Conservation (phyloP, 2,329 filamentous ascomycete genomes). For the Alternaria hordeiaustralica region DNA sequence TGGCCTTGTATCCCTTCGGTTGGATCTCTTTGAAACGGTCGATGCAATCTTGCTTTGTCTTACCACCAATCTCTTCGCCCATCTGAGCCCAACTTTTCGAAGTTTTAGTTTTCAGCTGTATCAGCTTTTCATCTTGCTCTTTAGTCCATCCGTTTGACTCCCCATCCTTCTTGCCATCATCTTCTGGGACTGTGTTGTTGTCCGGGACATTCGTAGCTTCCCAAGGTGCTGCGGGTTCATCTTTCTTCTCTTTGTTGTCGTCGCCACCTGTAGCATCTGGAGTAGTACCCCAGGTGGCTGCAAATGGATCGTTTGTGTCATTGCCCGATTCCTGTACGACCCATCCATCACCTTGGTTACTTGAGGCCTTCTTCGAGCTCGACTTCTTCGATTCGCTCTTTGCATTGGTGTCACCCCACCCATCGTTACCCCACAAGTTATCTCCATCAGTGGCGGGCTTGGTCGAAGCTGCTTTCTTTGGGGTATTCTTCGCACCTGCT, state of each 20-base stretch:
- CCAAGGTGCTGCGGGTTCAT: neutral
- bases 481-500: neutral
- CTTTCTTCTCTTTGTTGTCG: neutral
- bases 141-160: constrained; percentile 35
- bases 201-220: neutral
- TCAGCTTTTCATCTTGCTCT: constrained; percentile 51
- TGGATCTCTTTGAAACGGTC: constrained; percentile 48
- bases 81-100: constrained; percentile 48
- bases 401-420: neutral
- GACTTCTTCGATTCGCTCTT: neutral
- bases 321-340: neutral
- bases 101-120: constrained; percentile 42
- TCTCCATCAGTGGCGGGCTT: neutral
- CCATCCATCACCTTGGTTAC: neutral
- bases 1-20: constrained; percentile 27
- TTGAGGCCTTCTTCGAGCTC: constrained; percentile 1
- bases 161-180: neutral
- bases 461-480: constrained; percentile 3
- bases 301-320: neutral
- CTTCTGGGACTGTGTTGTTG: neutral
- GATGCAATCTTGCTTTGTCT: constrained; percentile 18
- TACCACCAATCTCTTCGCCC: constrained; percentile 35
- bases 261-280: neutral
- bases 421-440: neutral
- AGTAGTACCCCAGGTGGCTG: neutral